Percentiles rank a stretch among this genome's conserved stretches.
Conservation (phyloP, 208 protist species). For the Leishmania tarentolae region DNA sequence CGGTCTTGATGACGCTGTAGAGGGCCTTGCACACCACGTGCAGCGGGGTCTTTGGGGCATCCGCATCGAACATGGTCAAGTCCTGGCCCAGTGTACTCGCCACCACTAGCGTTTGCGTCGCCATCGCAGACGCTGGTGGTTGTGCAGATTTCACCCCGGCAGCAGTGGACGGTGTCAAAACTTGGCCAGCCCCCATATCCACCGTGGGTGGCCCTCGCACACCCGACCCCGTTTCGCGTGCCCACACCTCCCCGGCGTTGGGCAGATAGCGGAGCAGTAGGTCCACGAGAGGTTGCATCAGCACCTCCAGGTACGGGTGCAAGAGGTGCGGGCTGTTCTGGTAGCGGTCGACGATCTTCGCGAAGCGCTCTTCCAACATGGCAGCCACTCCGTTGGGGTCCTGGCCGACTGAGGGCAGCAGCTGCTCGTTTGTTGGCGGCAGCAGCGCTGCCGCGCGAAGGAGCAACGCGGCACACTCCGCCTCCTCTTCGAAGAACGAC, state of each 20-base stretch:
- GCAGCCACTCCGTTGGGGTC: conserved; percentile 67
- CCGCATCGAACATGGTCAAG: conserved; percentile 79
- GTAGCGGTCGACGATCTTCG: conserved; percentile 88
- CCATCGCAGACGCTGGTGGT: not conserved
- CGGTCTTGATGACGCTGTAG: conserved; percentile 94
- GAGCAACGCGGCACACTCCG: conserved; percentile 51
- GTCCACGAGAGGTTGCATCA: conserved; percentile 81
- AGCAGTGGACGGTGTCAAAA: not conserved
- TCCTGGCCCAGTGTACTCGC: conserved; percentile 53
- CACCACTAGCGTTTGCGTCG: conserved; percentile 21
- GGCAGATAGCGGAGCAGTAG: conserved; percentile 62
- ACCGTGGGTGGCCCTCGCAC: not conserved
- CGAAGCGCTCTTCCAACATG: conserved; percentile 57
- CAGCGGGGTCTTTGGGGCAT: conserved; percentile 70
- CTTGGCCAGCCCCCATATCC: not conserved
- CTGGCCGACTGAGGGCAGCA: conserved; percentile 61
- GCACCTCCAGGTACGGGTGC: conserved; percentile 85
- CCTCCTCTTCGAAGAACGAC: conserved; percentile 84
- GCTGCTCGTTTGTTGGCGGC: conserved; percentile 27
- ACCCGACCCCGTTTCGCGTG: conserved; percentile 7
- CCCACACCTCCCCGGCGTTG: conserved; percentile 50
- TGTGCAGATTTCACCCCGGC: not conserved
- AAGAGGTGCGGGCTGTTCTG: conserved; percentile 95
- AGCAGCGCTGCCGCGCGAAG: conserved; percentile 38
- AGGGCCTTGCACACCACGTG: conserved; percentile 83